A percentile compares a stretch with the other conserved stretches of the same genome.
phyloP scores from a whole-genome alignment of 129 eudicot species.

The Lactuca saligna region DNA sequence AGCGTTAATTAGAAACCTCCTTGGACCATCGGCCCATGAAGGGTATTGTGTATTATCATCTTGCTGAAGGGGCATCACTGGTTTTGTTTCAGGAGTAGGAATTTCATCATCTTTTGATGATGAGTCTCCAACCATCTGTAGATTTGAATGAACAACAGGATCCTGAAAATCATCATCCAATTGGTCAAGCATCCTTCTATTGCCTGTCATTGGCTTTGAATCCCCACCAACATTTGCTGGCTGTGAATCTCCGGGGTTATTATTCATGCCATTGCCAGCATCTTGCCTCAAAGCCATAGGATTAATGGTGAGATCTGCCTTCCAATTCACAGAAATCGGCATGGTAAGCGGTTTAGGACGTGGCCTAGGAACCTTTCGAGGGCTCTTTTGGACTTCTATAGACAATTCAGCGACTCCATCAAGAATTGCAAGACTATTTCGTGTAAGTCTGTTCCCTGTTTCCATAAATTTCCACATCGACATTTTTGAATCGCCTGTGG shows the following conservation, averaged over 20 bases:
- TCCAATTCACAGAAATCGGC: background rate
- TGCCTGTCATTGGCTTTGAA: slow-evolving; percentile 14
- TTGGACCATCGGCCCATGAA: slow-evolving; percentile 33
- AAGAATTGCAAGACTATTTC: slow-evolving; percentile 54
- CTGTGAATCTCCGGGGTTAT: background rate
- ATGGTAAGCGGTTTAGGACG: background rate
- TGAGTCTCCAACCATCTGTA: slow-evolving; percentile 12
- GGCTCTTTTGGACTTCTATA: background rate
- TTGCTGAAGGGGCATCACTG: background rate
- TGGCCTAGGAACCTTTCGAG: slow-evolving; percentile 7
- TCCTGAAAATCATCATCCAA: background rate
- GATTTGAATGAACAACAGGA: background rate
- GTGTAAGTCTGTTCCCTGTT: slow-evolving; percentile 30
- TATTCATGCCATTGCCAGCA: background rate
- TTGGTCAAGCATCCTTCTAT: slow-evolving; percentile 39
- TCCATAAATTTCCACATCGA: slow-evolving; percentile 42
- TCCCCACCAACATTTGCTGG: background rate
- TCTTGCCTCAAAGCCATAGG: background rate
- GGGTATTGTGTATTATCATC: slow-evolving; percentile 19
- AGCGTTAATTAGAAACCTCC: slow-evolving; percentile 30
- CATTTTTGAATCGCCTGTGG: slow-evolving; percentile 32
- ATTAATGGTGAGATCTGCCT: background rate
- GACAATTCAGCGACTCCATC: slow-evolving; percentile 31
- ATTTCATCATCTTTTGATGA: slow-evolving; percentile 5
- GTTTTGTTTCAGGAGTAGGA: background rate